These are phyloP conservation scores for Galeopsis tetrahit DNA, from an alignment of 257 asterid genomes.

Conservation along the genomic window DNA sequence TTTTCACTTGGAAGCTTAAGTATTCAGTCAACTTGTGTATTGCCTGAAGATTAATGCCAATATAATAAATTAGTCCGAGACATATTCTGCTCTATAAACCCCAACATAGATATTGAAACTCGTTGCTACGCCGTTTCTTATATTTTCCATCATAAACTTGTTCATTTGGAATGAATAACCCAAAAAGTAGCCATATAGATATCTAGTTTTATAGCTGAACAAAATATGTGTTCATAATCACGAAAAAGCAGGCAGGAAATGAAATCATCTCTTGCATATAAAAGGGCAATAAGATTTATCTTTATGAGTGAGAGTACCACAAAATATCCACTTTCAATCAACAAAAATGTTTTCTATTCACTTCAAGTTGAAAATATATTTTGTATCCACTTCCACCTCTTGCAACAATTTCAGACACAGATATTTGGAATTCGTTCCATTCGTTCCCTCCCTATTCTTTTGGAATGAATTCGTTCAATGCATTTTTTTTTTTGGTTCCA, in stretches of 20 bases:
- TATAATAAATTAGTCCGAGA: not conserved
- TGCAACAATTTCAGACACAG: no score
- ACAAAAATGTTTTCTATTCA: no score
- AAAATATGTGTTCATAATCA: not conserved
- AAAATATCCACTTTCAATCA: no score
- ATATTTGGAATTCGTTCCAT: no score
- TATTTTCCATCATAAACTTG: not conserved
- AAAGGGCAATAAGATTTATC: not conserved
- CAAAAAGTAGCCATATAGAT: not conserved
- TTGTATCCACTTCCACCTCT: no score
- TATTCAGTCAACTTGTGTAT: constrained; percentile 90
- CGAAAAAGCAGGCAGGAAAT: not conserved
- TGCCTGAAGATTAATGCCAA: constrained; percentile 58
- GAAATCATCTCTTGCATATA: not conserved
- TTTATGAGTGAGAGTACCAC: no score
- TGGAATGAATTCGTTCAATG: no score
- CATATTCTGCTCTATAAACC: not conserved
- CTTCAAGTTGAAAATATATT: no score
- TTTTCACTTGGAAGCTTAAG: constrained; percentile 87
- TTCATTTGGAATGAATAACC: not conserved
- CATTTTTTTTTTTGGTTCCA: no score
- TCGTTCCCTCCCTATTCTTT: no score
- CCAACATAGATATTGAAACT: not conserved
- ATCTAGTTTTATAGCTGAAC: not conserved
- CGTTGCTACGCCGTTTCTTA: no score